Evolutionary conservation across 2,329 filamentous ascomycete genomes (phyloP).

Genomic region (Trichoderma brevicompactum): DNA sequence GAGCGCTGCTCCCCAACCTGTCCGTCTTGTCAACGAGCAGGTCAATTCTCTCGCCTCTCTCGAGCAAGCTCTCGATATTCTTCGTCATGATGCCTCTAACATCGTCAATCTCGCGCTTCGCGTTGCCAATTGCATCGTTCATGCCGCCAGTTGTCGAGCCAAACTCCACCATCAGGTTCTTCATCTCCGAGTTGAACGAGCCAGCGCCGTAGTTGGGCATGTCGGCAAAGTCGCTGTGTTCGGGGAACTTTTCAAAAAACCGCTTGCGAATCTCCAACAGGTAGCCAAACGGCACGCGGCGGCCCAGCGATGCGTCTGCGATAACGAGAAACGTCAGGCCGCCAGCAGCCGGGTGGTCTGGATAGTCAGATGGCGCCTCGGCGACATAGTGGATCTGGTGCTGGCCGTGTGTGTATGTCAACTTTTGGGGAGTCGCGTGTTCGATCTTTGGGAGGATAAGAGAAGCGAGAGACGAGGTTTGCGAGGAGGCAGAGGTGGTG

Average conservation of each 20-base stretch:
- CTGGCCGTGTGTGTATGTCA: conserved; percentile 90
- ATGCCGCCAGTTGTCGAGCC: conserved; percentile 76
- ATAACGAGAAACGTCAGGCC: conserved; percentile 92
- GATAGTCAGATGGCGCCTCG: conserved; percentile 73
- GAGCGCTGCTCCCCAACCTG: conserved; percentile 80
- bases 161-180: conserved; percentile 78
- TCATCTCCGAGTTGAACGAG: conserved; percentile 80
- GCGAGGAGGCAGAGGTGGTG: conserved; percentile 80
- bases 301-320: conserved; percentile 77
- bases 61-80: conserved; percentile 88
- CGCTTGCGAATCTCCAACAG: conserved; percentile 87
- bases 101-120: conserved; percentile 88
- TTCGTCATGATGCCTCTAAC: conserved; percentile 92
- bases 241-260: conserved; percentile 74
- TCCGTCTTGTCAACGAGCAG: conserved; percentile 96
- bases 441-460: conserved; percentile 94
- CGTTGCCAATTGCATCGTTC: conserved; percentile 81
- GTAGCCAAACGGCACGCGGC: conserved; percentile 90
- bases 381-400: conserved; percentile 97
- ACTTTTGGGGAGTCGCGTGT: conserved; percentile 79
- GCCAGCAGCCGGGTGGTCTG: conserved; percentile 64
- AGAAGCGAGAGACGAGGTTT: conserved; percentile 85
- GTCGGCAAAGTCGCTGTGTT: conserved; percentile 70
- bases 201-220: conserved; percentile 90
- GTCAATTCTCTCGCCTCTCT: conserved; percentile 91